Evolutionary conservation across 164 flowering plant species (phyloP), one percentile per base, ranked within the genome.

Genomic region (Nelumbo lutea): DNA sequence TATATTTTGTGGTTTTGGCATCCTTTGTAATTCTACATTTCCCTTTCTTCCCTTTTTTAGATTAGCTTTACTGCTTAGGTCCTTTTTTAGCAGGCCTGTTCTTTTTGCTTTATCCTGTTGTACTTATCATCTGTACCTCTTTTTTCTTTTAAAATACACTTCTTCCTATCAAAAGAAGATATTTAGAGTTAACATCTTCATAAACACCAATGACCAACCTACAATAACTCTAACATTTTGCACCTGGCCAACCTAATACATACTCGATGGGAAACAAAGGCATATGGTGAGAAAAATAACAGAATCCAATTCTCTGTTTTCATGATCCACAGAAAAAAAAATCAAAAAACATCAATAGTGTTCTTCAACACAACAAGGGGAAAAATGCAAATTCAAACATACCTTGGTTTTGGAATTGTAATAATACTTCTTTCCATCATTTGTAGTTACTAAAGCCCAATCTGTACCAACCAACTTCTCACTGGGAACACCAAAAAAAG

Each of bases 381-480:
- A 57, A 55, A 61, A 1, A 11, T 53, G 14, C 11, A 1, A 11
- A 15, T 53, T 53, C 3, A 8, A 9, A 48, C 60, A 46, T 79
- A 92, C 99, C 99, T 90, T 88, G 9, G 90, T 90, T 77, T 75
- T 88, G 55, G 70, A 76, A 76, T 91, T 96, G 84, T 91, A 84
- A 74, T 93, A 96, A 70, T 91, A 96, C 69, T 83, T 93, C 70
- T 90, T 93, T 59, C 93, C 97, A 84, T 91, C 99, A 83, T 85
- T 87, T 64, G 97, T 93, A 14, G 83, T 79, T 57, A 93, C 91
- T 66, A 85, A 65, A 47, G 86, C 82, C 98, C 98, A 96, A 73
- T 93, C 97, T 0, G 91, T 89, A 66, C 90, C 88, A 67, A 77
- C 77, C 80, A 92, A 76, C 75, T 85, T 85, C 72, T 88, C 90